Percentiles rank a stretch among this genome's conserved stretches.
These are phyloP conservation scores for thale cress (Arabidopsis thaliana) DNA, from an alignment of 345 rosid genomes.

Conservation along the genomic window TAIR10.1 NC_003074.8:21810001-21810500, in stretches of 20 bases:
- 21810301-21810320: neutral
- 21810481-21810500: no score
- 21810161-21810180: neutral
- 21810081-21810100: neutral
- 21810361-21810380: neutral
- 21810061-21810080: neutral
- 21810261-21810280: no score
- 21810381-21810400: neutral
- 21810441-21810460: no score
- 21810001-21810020: neutral
- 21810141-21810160: neutral
- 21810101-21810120: neutral
- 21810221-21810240: neutral
- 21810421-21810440: no score
- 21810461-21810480: no score
- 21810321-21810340: neutral
- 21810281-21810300: neutral
- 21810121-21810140: neutral
- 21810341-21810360: conserved; percentile 15
- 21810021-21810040: no score
- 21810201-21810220: neutral
- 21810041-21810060: no score
- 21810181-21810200: neutral
- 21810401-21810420: no score
- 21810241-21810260: neutral